Conservation (phyloP, 805 yeast species). For the Wickerhamomyces mucosus region DNA sequence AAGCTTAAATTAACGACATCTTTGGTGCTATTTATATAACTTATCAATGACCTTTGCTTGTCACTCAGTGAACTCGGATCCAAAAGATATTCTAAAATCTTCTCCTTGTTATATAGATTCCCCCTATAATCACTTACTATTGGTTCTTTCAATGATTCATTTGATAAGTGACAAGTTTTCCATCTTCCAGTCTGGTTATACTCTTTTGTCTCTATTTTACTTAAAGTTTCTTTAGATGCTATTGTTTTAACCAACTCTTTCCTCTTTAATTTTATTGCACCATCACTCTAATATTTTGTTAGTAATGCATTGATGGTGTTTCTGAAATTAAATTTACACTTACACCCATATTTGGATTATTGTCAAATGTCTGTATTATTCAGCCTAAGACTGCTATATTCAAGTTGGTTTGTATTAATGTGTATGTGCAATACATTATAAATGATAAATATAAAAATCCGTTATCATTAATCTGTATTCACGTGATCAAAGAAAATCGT, state of each 20-base stretch:
- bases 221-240: slow-evolving; percentile 2
- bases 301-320: no score
- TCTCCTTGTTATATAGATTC: slow-evolving; percentile 50
- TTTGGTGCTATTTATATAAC: slow-evolving; percentile 28
- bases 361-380: no score
- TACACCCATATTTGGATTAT: no score
- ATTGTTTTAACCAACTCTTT: slow-evolving; percentile 33
- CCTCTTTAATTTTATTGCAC: slow-evolving; percentile 61
- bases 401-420: no score
- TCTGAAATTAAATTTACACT: no score
- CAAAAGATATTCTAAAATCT: slow-evolving; percentile 48
- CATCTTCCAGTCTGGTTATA: slow-evolving; percentile 26
- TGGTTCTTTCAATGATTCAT: slow-evolving; percentile 34
- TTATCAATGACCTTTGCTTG: slow-evolving; percentile 18
- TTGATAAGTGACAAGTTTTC: slow-evolving; percentile 39
- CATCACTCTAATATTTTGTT: slow-evolving; percentile 39
- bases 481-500: no score
- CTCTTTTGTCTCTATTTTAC: slow-evolving; percentile 14
- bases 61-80: slow-evolving; percentile 21
- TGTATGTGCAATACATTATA: no score
- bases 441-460: no score
- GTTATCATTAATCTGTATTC: no score
- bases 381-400: no score
- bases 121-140: slow-evolving; percentile 68
- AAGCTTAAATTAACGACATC: slow-evolving; percentile 38